These are phyloP conservation scores for Vanderwaltozyma verrucispora DNA, from an alignment of 805 yeast genomes.

Conservation along the genomic window DNA sequence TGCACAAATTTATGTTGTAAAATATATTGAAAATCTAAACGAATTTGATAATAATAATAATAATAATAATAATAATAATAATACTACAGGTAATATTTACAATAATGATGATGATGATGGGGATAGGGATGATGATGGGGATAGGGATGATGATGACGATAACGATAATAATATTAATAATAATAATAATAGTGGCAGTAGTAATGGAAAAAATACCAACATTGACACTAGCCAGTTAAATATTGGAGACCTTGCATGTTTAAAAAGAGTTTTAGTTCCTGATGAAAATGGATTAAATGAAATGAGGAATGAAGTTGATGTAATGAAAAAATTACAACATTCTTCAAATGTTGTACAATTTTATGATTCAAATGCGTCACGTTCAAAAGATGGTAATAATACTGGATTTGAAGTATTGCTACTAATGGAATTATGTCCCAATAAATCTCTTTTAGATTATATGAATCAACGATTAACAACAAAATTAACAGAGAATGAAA, in stretches of 20 bases:
- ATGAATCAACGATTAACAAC: conserved; percentile 82
- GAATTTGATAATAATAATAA: conserved; percentile 25
- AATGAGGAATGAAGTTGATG: conserved; percentile 70
- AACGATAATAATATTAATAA: conserved; percentile 23
- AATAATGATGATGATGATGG: no score
- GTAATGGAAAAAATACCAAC: conserved; percentile 19
- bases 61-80: not conserved
- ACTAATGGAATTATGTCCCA: conserved; percentile 90
- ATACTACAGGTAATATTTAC: conserved; percentile 17
- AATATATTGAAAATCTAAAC: conserved; percentile 30
- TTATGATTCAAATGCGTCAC: conserved; percentile 68
- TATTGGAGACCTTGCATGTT: conserved; percentile 46
- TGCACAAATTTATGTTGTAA: conserved; percentile 67
- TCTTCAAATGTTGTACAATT: conserved; percentile 55
- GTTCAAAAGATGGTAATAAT: conserved; percentile 30
- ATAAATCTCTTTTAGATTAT: conserved; percentile 78
- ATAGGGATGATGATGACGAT: conserved; percentile 6
- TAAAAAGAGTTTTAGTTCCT: conserved; percentile 66
- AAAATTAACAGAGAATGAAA: conserved; percentile 67
- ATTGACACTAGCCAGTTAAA: conserved; percentile 25
- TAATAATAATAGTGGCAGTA: not conserved
- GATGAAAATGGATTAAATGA: conserved; percentile 59
- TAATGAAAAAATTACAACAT: conserved; percentile 53
- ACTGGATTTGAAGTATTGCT: conserved; percentile 75
- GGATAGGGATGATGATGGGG: conserved; percentile 22